Conservation (phyloP, 768 basidiomycete genomes). For the Podaxis carcinomalis region DNA sequence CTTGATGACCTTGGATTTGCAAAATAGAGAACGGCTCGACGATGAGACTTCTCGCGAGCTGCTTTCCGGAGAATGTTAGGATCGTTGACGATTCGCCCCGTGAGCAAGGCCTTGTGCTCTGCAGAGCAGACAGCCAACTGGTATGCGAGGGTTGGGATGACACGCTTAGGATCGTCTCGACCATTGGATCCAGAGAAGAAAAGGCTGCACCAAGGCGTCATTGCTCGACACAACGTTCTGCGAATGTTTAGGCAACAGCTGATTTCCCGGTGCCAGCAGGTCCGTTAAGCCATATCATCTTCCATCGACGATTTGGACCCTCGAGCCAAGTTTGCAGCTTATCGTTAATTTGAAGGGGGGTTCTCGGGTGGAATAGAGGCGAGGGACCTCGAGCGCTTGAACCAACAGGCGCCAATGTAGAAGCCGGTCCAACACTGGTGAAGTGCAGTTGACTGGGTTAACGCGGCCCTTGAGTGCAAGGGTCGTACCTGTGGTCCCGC, state of each 20-base stretch:
- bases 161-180: background rate
- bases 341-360: background rate
- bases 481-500: too few species aligned
- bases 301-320: background rate
- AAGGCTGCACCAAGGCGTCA: conserved; percentile 4
- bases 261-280: conserved; percentile 8
- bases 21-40: background rate
- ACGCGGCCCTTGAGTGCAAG: too few species aligned
- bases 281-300: conserved; percentile 7
- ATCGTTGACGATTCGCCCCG: background rate
- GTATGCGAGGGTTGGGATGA: conserved; percentile 1
- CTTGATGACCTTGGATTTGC: background rate
- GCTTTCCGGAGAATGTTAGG: background rate
- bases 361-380: background rate
- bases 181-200: background rate
- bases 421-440: background rate
- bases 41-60: background rate
- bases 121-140: background rate
- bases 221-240: background rate
- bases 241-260: background rate
- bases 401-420: background rate
- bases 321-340: background rate
- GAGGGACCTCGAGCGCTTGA: background rate
- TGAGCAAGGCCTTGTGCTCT: background rate
- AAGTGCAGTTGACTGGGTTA: background rate